These are phyloP conservation scores for Aeminium ludgeri DNA, from an alignment of 495 filamentous ascomycete genomes.

Conservation along the genomic window DNA sequence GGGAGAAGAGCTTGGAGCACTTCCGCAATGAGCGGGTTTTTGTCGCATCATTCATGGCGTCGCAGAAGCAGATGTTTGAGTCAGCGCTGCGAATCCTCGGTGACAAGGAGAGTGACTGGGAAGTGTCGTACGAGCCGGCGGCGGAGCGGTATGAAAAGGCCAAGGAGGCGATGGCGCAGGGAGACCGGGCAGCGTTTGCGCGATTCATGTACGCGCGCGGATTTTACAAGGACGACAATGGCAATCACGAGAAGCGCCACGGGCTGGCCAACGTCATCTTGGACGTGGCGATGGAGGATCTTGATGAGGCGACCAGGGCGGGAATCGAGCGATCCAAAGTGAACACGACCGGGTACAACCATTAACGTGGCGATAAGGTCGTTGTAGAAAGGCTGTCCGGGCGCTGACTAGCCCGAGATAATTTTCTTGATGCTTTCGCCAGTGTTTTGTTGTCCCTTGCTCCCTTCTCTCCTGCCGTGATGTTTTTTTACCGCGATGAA, in stretches of 20 bases:
- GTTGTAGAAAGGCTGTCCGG: too few relatives aligned
- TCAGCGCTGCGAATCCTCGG: conserved; percentile 31
- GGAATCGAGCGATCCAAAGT: conserved; percentile 10
- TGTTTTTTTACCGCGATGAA: too few relatives aligned
- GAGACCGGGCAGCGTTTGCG: conserved; percentile 32
- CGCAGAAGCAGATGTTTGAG: conserved; percentile 33
- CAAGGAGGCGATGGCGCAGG: conserved; percentile 27
- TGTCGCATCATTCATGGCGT: conserved; percentile 28
- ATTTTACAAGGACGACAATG: conserved; percentile 34
- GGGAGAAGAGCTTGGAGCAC: conserved; percentile 7
- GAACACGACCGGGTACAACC: too few relatives aligned
- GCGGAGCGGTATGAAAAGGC: conserved; percentile 31
- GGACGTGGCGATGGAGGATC: conserved; percentile 38
- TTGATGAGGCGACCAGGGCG: conserved; percentile 38
- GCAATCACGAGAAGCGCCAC: conserved; percentile 26
- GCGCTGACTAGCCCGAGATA: too few relatives aligned
- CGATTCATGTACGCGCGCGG: conserved; percentile 36
- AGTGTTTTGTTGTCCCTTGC: too few relatives aligned
- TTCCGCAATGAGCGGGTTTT: conserved; percentile 27
- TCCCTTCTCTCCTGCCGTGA: too few relatives aligned
- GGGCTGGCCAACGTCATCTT: conserved; percentile 34
- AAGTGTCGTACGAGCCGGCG: conserved; percentile 28
- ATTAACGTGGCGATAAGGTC: too few relatives aligned
- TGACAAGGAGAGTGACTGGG: conserved; percentile 1
- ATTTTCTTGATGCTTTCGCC: too few relatives aligned